Conservation (phyloP, 2,329 filamentous ascomycete genomes). For the Sclerotinia spermophila region DNA sequence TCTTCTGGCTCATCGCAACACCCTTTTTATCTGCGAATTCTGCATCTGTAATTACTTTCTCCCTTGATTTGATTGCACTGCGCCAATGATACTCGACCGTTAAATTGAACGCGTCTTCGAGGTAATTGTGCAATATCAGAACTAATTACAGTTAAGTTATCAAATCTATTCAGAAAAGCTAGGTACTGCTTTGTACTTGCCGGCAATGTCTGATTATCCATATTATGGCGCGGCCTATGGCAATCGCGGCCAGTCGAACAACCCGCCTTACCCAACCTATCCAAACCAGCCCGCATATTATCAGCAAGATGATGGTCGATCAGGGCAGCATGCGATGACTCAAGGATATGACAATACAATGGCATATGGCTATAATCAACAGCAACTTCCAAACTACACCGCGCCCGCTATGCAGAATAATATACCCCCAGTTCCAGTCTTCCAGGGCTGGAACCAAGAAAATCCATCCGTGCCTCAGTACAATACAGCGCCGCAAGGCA, state of each 20-base stretch:
- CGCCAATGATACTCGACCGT: conserved; percentile 27
- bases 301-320: conserved; percentile 28
- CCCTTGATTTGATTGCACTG: conserved; percentile 27
- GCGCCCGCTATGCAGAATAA: conserved; percentile 29
- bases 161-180: background rate
- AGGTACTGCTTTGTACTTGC: background rate
- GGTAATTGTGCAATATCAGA: conserved; percentile 14
- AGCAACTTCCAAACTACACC: conserved; percentile 30
- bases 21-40: background rate
- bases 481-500: conserved; percentile 26
- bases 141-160: conserved; percentile 10
- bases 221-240: conserved; percentile 41
- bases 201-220: conserved; percentile 47
- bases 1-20: conserved; percentile 1
- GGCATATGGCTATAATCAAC: conserved; percentile 34
- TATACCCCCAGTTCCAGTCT: conserved; percentile 34
- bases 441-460: conserved; percentile 36
- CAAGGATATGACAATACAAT: conserved; percentile 30
- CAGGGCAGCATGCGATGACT: conserved; percentile 27
- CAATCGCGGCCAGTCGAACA: conserved; percentile 28
- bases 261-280: conserved; percentile 28
- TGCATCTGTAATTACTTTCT: conserved; percentile 14
- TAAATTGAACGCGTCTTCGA: conserved; percentile 25
- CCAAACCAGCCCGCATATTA: conserved; percentile 30
- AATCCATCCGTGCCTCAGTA: conserved; percentile 26